phyloP scores from a whole-genome alignment of 1,284 basidiomycete species.

The Cryptococcus wingfieldii region DNA sequence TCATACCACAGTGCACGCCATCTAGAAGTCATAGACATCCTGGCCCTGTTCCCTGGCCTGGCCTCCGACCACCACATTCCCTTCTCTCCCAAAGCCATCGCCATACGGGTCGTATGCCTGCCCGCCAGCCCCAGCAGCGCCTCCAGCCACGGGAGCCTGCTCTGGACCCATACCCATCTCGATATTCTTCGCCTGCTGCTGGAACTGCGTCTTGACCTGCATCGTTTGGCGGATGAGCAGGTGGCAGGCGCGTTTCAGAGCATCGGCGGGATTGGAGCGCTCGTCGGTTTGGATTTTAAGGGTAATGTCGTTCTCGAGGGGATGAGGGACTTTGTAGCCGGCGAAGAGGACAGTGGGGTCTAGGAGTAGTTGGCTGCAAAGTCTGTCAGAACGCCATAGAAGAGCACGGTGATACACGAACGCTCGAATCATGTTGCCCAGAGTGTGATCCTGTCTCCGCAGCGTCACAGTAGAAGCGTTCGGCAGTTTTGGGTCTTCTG shows the following conservation, averaged over 20 bases:
- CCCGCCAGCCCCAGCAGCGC: slow-evolving; percentile 3
- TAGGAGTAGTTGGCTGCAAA: slow-evolving; percentile 75
- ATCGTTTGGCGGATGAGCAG: slow-evolving; percentile 73
- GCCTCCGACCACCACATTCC: slow-evolving; percentile 12
- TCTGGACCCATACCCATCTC: slow-evolving; percentile 49
- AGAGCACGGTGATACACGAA: slow-evolving; percentile 51
- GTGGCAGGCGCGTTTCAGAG: slow-evolving; percentile 77
- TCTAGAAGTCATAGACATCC: slow-evolving; percentile 46
- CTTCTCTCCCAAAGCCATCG: slow-evolving; percentile 30
- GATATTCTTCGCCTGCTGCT: slow-evolving; percentile 52
- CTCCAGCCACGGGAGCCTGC: slow-evolving; percentile 16
- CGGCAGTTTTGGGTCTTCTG: slow-evolving; percentile 94
- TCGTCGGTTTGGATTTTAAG: slow-evolving; percentile 97
- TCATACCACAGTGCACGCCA: neutral
- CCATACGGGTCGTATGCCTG: slow-evolving; percentile 40
- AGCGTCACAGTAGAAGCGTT: slow-evolving; percentile 93
- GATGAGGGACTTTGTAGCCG: slow-evolving; percentile 96
- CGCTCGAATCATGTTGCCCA: slow-evolving; percentile 94
- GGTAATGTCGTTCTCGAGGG: slow-evolving; percentile 86
- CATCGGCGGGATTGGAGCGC: slow-evolving; percentile 71
- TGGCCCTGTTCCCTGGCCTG: slow-evolving; percentile 16
- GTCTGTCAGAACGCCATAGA: neutral
- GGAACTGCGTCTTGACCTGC: slow-evolving; percentile 51
- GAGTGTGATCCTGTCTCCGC: slow-evolving; percentile 94
- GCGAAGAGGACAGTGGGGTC: slow-evolving; percentile 87